phyloP scores from a whole-genome alignment of 768 basidiomycete genomes.

The Mycena capillaripes region DNA sequence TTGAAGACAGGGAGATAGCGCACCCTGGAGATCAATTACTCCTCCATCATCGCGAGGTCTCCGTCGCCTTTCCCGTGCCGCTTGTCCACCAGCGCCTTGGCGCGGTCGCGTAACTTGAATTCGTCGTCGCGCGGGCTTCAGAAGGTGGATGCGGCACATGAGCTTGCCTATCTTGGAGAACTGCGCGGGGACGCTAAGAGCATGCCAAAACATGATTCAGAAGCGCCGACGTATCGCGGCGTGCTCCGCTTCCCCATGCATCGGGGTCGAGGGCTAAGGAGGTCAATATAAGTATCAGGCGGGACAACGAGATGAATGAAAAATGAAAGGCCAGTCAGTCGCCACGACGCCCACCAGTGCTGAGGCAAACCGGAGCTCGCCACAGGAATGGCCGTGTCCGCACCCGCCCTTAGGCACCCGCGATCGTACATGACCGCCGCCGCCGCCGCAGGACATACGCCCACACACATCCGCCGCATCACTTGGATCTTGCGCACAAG shows the following conservation, averaged over 20 bases:
- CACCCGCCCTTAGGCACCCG: no score
- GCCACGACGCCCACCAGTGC: no score
- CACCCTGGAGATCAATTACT: no score
- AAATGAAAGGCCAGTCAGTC: no score
- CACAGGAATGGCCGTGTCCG: no score
- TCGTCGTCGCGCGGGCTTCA: constrained; percentile 71
- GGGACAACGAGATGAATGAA: no score
- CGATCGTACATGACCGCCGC: no score
- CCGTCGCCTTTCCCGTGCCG: constrained; percentile 64
- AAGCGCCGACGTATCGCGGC: constrained; percentile 40
- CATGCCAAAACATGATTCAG: background rate
- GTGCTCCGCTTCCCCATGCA: constrained; percentile 63
- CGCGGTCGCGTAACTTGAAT: constrained; percentile 79
- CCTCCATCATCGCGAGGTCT: constrained; percentile 28
- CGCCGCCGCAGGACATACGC: no score
- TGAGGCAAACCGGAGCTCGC: no score
- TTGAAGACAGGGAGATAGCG: no score
- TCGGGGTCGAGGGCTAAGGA: constrained; percentile 64
- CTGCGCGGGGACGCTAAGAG: constrained; percentile 48
- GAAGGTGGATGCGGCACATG: constrained; percentile 85
- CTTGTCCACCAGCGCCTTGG: constrained; percentile 75
- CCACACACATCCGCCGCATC: no score
- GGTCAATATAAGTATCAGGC: constrained; percentile 29
- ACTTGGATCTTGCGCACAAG: no score
- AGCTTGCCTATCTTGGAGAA: constrained; percentile 90